Conservation (phyloP, 2,329 filamentous ascomycete genomes). For the Neoarthrinium moseri region DNA sequence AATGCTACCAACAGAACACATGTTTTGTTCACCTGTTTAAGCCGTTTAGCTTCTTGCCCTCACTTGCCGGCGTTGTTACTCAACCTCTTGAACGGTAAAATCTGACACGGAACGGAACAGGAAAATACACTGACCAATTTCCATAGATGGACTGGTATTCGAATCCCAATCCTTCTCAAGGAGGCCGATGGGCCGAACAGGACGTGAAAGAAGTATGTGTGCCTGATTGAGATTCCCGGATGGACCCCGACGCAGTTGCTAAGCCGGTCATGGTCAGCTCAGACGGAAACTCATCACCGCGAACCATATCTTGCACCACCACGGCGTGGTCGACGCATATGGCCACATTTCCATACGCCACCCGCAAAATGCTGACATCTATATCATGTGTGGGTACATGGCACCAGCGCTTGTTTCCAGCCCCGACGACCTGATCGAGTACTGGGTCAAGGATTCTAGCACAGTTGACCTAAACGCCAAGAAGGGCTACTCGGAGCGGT, state of each 20-base stretch:
- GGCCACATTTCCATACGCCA: slow-evolving; percentile 48
- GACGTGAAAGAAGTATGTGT: not conserved
- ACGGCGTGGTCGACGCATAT: slow-evolving; percentile 7
- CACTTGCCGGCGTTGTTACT: not conserved
- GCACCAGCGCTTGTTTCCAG: slow-evolving; percentile 46
- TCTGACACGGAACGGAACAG: too few relatives aligned
- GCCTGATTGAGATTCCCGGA: too few relatives aligned
- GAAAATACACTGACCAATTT: not conserved
- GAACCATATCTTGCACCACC: slow-evolving; percentile 6
- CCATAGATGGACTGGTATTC: slow-evolving; percentile 8
- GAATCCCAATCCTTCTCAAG: not conserved
- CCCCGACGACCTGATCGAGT: slow-evolving; percentile 43
- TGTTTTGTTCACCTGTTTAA: too few relatives aligned
- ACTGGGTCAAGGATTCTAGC: slow-evolving; percentile 37
- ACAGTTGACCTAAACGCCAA: slow-evolving; percentile 37
- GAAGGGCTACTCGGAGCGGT: slow-evolving; percentile 30
- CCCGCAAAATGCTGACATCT: slow-evolving; percentile 40
- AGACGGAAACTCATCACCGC: slow-evolving; percentile 4
- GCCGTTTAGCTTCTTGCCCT: too few relatives aligned
- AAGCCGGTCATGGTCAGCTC: too few relatives aligned
- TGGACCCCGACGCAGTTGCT: too few relatives aligned
- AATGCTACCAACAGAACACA: too few relatives aligned
- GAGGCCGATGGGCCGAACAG: not conserved
- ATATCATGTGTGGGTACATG: slow-evolving; percentile 46
- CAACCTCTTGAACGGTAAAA: too few relatives aligned